Conservation (phyloP, 495 filamentous ascomycete species). For the Saxophila tyrrhenica region DNA sequence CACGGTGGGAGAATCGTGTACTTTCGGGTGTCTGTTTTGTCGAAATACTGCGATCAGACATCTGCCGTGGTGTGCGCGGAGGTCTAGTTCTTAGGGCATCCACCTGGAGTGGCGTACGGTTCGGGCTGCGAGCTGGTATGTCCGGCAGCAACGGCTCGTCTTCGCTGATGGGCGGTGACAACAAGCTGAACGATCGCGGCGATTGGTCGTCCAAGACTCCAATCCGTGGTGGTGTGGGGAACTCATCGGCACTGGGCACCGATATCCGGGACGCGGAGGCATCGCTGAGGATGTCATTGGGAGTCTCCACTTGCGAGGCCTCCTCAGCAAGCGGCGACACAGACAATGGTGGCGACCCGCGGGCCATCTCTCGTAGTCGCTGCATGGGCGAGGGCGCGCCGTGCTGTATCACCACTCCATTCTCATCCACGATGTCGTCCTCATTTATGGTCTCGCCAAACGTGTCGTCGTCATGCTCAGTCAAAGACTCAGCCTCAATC, state of each 20-base stretch:
- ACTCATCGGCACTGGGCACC: constrained; percentile 1
- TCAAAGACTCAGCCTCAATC: neutral
- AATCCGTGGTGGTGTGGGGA: constrained; percentile 11
- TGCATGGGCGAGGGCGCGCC: neutral
- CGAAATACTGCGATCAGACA: neutral
- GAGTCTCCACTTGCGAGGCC: neutral
- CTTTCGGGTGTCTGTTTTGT: neutral
- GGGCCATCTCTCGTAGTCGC: neutral
- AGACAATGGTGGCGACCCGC: neutral
- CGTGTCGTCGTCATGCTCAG: neutral
- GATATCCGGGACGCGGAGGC: neutral
- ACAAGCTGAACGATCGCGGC: neutral
- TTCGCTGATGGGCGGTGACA: neutral
- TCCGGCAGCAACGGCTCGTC: neutral
- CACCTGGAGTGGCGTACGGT: neutral
- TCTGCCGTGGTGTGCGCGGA: neutral
- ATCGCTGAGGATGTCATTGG: neutral
- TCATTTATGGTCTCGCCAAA: neutral
- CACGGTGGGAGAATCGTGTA: neutral
- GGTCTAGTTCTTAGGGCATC: neutral
- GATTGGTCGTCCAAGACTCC: neutral
- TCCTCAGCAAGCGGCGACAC: neutral
- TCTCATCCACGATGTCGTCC: neutral
- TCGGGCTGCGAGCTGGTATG: neutral
- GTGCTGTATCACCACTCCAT: neutral